Base-by-base conservation (phyloP, 192 early-diverging fungal genomes). In the Irineochytrium annulatum region DNA sequence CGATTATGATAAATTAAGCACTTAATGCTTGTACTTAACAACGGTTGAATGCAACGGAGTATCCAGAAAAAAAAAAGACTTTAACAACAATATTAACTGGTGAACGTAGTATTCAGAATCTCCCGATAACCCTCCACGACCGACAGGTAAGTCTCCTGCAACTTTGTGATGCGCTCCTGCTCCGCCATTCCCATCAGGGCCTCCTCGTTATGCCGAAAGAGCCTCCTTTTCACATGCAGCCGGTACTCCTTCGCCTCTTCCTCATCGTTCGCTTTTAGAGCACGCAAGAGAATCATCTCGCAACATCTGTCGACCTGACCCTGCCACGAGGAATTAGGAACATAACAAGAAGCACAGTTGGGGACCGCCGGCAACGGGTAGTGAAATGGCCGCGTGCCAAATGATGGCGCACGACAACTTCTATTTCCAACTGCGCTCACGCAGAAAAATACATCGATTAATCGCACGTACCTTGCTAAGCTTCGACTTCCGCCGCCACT, bases 171-270 rank as follows among this genome's bases (percentile, higher is more conserved):
- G 35, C 85, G 69, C 60, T 90, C 90, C 0, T 62, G 66, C n/a
- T 59, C 70, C 19, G 85, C 83, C 71, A 94, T 69, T 3, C 70
- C 77, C 28, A 65, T 67, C 52, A 95, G 65, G 22, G 75, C 72
- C 45, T 95, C 91, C 63, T 71, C 68, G 68, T 95, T 94, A 46
- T 87, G 89, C 17, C 76, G 72, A 72, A 86, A 97, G 11, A 97
- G 69, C 19, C 93, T 67, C 41, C 81, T 74, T 73, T 97, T 97
- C 17, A 97, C 89, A 63, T 86, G 86, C 44, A 94, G 63, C 49
- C 92, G 70, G 72, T 87, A 92, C 17, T 65, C 62, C 35, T 74
- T 71, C 31, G 79, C 81, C 28, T 63, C 77, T 0, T 48, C 62
- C 16, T 66, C 67, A 43, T 78, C 60, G 29, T 76, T 75, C 14